Percentiles rank a stretch among this genome's conserved stretches.
phyloP scores from a whole-genome alignment of 2,329 filamentous ascomycete species.

The Fusarium anguioides region DNA sequence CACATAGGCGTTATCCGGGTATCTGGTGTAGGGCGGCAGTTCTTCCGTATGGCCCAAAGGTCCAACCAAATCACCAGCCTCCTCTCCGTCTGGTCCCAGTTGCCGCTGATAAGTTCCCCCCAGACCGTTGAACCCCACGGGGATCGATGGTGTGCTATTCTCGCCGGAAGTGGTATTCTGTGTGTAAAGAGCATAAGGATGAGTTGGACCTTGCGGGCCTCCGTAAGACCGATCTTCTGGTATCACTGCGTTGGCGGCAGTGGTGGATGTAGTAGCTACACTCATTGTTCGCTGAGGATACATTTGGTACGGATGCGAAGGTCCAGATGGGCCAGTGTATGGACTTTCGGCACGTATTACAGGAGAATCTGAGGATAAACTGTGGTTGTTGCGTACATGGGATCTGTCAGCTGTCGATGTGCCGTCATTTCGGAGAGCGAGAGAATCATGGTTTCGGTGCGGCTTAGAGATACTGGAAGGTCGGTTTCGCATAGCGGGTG shows the following conservation, averaged over 20 bases:
- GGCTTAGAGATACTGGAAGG: conserved; percentile 68
- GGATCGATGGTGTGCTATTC: conserved; percentile 61
- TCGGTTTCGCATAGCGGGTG: conserved; percentile 48
- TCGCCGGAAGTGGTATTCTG: conserved; percentile 74
- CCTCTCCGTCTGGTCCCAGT: conserved; percentile 83
- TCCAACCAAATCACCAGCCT: conserved; percentile 86
- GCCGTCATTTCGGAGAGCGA: conserved; percentile 65
- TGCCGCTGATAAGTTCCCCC: conserved; percentile 76
- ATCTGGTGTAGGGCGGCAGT: conserved; percentile 89
- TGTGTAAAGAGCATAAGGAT: conserved; percentile 88
- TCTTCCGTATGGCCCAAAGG: conserved; percentile 91
- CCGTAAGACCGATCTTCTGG: conserved; percentile 60
- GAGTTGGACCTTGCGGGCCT: conserved; percentile 75
- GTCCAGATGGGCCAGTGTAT: conserved; percentile 75
- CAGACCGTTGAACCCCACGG: conserved; percentile 79
- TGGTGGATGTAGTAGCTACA: conserved; percentile 77
- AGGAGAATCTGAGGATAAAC: conserved; percentile 52
- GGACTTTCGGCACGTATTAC: conserved; percentile 67
- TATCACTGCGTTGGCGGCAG: conserved; percentile 64
- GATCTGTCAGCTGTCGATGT: conserved; percentile 23
- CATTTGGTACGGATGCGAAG: conserved; percentile 87
- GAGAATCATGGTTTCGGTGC: conserved; percentile 60
- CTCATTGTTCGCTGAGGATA: conserved; percentile 81
- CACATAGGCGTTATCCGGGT: conserved; percentile 77
- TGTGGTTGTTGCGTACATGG: conserved; percentile 43